Conservation (phyloP, 1,139 yeast genomes). For the Chernovozyma aurita region DNA sequence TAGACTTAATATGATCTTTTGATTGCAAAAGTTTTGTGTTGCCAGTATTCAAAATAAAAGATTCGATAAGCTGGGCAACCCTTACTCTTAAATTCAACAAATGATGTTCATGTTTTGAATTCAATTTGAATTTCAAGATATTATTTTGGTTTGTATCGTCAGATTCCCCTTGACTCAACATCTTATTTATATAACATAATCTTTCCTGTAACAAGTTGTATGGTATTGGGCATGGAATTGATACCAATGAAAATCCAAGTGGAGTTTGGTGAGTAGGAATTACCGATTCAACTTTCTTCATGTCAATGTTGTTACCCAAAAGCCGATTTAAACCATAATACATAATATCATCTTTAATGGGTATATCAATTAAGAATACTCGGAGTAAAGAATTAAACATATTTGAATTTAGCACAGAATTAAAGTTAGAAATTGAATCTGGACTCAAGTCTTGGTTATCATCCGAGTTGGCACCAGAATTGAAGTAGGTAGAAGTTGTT, state of each 20-base stretch:
- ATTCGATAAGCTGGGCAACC: conserved; percentile 44
- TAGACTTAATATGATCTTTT: conserved; percentile 37
- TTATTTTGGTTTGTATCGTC: neutral
- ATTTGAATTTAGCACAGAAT: conserved; percentile 6
- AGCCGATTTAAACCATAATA: conserved; percentile 51
- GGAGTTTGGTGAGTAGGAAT: conserved; percentile 25
- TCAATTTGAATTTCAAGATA: conserved; percentile 14
- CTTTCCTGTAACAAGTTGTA: conserved; percentile 10
- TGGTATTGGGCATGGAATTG: conserved; percentile 31
- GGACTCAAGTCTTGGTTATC: too few species aligned
- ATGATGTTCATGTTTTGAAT: conserved; percentile 41
- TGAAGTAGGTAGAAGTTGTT: conserved; percentile 17
- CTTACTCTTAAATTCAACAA: conserved; percentile 32
- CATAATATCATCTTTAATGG: conserved; percentile 36
- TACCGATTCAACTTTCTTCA: conserved; percentile 26
- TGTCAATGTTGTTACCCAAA: conserved; percentile 48
- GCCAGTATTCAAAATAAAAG: conserved; percentile 29
- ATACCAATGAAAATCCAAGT: conserved; percentile 22
- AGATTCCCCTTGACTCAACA: neutral
- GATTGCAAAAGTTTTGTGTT: conserved; percentile 27
- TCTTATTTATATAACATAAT: neutral
- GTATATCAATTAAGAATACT: conserved; percentile 36
- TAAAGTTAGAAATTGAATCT: conserved; percentile 7
- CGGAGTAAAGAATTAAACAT: conserved; percentile 37
- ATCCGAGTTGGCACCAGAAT: conserved; percentile 19